These are phyloP conservation scores for Emmonsiellopsis sp. DNA, from an alignment of 2,329 filamentous ascomycete genomes.

Conservation along the genomic window DNA sequence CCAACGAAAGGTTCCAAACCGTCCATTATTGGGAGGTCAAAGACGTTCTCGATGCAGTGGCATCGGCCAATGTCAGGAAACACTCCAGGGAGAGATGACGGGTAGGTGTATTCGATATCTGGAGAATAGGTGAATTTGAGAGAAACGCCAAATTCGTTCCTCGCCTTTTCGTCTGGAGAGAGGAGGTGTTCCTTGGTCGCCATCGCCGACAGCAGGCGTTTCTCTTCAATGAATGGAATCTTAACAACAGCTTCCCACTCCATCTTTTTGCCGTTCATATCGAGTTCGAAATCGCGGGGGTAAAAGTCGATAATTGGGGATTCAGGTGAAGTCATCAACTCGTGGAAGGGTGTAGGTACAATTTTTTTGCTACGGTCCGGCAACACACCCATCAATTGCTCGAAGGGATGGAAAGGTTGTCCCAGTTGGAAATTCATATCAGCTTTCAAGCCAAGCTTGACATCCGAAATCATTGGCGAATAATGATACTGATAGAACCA, in stretches of 20 bases:
- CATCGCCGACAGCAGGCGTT: constrained; percentile 76
- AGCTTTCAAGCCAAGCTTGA: constrained; percentile 75
- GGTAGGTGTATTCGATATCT: constrained; percentile 70
- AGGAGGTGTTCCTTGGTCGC: constrained; percentile 69
- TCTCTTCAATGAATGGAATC: constrained; percentile 96
- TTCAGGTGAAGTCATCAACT: constrained; percentile 80
- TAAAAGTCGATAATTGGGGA: constrained; percentile 98
- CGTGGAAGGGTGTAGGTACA: constrained; percentile 76
- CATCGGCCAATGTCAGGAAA: constrained; percentile 85
- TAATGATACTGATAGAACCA: constrained; percentile 99
- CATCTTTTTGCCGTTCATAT: constrained; percentile 99
- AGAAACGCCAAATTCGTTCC: constrained; percentile 86
- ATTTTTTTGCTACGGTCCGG: constrained; percentile 97
- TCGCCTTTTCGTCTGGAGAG: constrained; percentile 64
- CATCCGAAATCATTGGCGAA: constrained; percentile 92
- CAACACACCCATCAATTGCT: constrained; percentile 96
- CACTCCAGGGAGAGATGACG: constrained; percentile 75
- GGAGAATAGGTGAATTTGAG: constrained; percentile 85
- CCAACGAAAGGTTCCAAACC: constrained; percentile 78
- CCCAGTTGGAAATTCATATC: constrained; percentile 89
- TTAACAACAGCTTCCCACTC: constrained; percentile 99
- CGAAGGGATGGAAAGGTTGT: constrained; percentile 87
- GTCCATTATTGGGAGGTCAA: constrained; percentile 85
- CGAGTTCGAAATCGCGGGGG: constrained; percentile 88
- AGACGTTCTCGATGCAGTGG: constrained; percentile 90